Evolutionary conservation across 1,139 yeast species (phyloP), one percentile per base, ranked within the genome.

Genomic region (Nakaseomyces kungkrabaensis): DNA sequence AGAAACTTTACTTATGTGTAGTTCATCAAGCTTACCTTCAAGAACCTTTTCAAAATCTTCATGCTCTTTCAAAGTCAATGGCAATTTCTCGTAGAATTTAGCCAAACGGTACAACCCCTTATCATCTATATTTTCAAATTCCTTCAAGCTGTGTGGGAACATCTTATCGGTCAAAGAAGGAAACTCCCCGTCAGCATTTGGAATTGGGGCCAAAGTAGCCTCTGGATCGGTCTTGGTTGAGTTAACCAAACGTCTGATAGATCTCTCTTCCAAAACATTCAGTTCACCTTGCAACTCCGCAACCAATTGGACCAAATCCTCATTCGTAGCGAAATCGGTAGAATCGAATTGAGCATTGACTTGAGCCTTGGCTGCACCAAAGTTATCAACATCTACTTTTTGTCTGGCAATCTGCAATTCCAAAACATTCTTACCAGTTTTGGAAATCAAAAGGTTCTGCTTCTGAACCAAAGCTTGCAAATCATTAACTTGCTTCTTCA

Each of bases 281-380:
- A 90, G 73, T 68, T 90, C 97, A 5, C 85, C 84, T 67, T 89
- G 97, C 52, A 90, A 70, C 65, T 90, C 97, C 5, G 89, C 89
- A 10, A 89, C 97, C 45, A 87, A 69, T 60, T 85, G 88, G 1
- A 85, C 87, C 22, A 90, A 71, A 61, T 90, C 97, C 52, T 85
- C 95, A 57, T 85, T 83, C 11, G 89, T 81, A 37, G 82, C 85
- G 54, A 75, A 82, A 54, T 85, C 90, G 4, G 77, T 68, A 10
- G 81, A 60, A 55, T 81, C 86, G 25, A 76, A 56, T 13, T 52
- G 55, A 11, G 63, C 48, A 25, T 47, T 46, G 4, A 51, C 38
- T 17, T 40, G 40, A 5, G 45, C 47, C 17, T 43, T 45, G 4
- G 27, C 24, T 7, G 47, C 29, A 4, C 54, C 52, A 49, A 68